A percentile compares a stretch with the other conserved stretches of the same genome.
Conservation (phyloP, 2,329 filamentous ascomycete species). For the Tolypocladium album region DNA sequence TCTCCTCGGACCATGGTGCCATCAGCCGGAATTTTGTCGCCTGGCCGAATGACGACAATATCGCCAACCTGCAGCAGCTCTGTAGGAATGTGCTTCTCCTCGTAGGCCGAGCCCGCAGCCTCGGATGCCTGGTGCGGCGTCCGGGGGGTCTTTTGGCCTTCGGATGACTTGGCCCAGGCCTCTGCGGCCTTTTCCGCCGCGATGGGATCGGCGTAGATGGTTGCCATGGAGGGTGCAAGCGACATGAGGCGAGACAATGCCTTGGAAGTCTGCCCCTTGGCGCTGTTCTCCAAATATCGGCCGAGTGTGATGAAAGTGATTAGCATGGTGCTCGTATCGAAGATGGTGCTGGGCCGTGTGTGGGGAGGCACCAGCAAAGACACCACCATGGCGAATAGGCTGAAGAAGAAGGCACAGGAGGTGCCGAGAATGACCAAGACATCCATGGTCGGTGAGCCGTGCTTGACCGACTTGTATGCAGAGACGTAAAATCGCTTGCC, state of each 20-base stretch:
- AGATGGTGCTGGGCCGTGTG: constrained; percentile 73
- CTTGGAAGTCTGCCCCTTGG: constrained; percentile 93
- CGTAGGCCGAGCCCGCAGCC: constrained; percentile 50
- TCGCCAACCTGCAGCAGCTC: constrained; percentile 92
- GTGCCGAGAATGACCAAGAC: constrained; percentile 90
- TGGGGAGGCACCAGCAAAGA: constrained; percentile 69
- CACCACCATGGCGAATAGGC: constrained; percentile 74
- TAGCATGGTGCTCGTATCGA: constrained; percentile 97
- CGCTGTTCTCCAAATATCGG: constrained; percentile 83
- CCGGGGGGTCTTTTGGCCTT: constrained; percentile 29
- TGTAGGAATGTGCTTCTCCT: constrained; percentile 80
- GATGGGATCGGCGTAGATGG: constrained; percentile 90
- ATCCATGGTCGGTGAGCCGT: constrained; percentile 93
- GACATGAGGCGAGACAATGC: constrained; percentile 93
- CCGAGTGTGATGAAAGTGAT: constrained; percentile 92
- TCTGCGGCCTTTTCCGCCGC: constrained; percentile 86
- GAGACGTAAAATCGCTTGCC: constrained; percentile 89
- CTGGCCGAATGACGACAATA: constrained; percentile 83
- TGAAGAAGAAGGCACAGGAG: constrained; percentile 94
- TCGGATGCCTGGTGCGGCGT: constrained; percentile 17
- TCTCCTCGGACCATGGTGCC: constrained; percentile 79
- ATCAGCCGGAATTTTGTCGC: constrained; percentile 94
- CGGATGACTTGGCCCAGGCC: constrained; percentile 43
- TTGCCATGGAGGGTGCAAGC: constrained; percentile 89
- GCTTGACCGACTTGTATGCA: constrained; percentile 86